These are phyloP conservation scores for Saccharomycopsis capsularis DNA, from an alignment of 805 yeast genomes.

Conservation along the genomic window DNA sequence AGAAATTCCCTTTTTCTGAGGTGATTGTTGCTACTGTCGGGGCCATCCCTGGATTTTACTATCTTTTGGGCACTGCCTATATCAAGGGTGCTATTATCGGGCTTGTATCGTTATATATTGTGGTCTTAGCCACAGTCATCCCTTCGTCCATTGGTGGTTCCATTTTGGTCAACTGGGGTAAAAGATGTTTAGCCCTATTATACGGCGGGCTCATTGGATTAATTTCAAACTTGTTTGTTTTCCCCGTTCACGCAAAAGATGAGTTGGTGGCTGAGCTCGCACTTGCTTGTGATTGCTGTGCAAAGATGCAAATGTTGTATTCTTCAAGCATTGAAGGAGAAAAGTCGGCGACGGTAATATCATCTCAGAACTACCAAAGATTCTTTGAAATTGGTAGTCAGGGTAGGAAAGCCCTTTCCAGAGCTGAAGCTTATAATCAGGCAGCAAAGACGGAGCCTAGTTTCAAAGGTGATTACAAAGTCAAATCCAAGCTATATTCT, in stretches of 20 bases:
- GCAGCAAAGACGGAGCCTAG: slow-evolving; percentile 42
- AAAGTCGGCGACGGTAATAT: slow-evolving; percentile 22
- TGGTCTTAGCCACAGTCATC: slow-evolving; percentile 37
- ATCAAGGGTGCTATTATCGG: slow-evolving; percentile 46
- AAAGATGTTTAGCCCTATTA: slow-evolving; percentile 43
- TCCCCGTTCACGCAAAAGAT: slow-evolving; percentile 43
- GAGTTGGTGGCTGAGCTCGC: slow-evolving; percentile 38
- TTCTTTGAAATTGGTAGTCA: slow-evolving; percentile 31
- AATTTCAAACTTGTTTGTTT: slow-evolving; percentile 37
- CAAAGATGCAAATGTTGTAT: slow-evolving; percentile 33
- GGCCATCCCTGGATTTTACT: slow-evolving; percentile 41
- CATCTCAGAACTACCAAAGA: slow-evolving; percentile 28
- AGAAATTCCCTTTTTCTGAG: slow-evolving; percentile 36
- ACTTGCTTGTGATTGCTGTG: slow-evolving; percentile 33
- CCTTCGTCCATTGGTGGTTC: slow-evolving; percentile 36
- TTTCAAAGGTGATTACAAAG: slow-evolving; percentile 39
- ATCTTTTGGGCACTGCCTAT: slow-evolving; percentile 39
- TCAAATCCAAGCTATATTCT: slow-evolving; percentile 33
- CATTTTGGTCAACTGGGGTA: slow-evolving; percentile 39
- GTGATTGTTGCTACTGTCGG: slow-evolving; percentile 38
- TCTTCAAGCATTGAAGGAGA: slow-evolving; percentile 38
- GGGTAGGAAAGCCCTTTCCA: slow-evolving; percentile 33
- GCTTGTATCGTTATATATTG: slow-evolving; percentile 40
- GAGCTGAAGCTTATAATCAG: slow-evolving; percentile 36
- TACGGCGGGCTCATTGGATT: slow-evolving; percentile 45